These are phyloP conservation scores for Stagonosporopsis cucurbitacearum DNA, from an alignment of 2,329 filamentous ascomycete species.

Conservation along the genomic window DNA sequence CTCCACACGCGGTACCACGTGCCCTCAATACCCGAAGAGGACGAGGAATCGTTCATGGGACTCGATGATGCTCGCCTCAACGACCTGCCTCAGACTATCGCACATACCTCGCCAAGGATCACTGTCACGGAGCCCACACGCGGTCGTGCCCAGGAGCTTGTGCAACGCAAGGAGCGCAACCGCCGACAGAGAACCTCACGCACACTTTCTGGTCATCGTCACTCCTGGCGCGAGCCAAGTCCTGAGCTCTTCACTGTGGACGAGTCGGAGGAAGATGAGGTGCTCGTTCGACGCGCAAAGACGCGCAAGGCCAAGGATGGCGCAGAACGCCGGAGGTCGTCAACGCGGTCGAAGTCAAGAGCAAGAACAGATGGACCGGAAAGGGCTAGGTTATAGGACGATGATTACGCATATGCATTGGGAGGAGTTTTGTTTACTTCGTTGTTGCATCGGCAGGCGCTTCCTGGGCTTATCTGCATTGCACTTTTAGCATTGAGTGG, in stretches of 20 bases:
- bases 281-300: conserved; percentile 34
- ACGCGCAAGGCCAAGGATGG: conserved; percentile 45
- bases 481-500: conserved; percentile 27
- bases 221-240: conserved; percentile 52
- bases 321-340: conserved; percentile 44
- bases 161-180: conserved; percentile 37
- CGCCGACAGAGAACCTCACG: conserved; percentile 42
- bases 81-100: conserved; percentile 37
- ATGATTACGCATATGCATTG: conserved; percentile 32
- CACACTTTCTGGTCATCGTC: conserved; percentile 49
- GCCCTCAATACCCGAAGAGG: conserved; percentile 35
- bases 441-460: conserved; percentile 34
- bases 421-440: conserved; percentile 30
- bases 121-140: conserved; percentile 42
- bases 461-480: conserved; percentile 20
- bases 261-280: conserved; percentile 49
- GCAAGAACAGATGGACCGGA: conserved; percentile 36
- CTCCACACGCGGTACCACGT: conserved; percentile 45
- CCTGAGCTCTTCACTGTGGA: conserved; percentile 52
- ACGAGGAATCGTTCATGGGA: conserved; percentile 48
- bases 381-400: conserved; percentile 38
- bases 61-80: conserved; percentile 46
- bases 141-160: conserved; percentile 47
- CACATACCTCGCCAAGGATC: conserved; percentile 38
- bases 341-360: conserved; percentile 36